Conservation (phyloP, 2,329 filamentous ascomycete genomes). For the Fusarium papillatum region DNA sequence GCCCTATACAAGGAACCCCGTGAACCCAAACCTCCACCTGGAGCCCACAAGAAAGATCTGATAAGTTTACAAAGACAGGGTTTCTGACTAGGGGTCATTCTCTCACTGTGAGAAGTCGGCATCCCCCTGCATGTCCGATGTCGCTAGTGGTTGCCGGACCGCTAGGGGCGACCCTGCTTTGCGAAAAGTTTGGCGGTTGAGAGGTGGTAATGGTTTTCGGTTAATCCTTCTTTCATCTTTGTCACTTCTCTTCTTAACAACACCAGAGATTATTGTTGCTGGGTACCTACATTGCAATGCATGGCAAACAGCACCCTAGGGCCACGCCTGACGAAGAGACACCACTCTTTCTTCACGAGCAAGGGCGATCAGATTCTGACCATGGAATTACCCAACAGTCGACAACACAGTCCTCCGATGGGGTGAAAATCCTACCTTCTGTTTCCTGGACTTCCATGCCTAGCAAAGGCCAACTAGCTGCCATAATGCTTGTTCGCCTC, state of each 20-base stretch:
- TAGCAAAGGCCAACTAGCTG: conserved; percentile 41
- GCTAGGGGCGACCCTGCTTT: neutral
- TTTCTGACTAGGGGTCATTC: neutral
- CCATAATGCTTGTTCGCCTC: conserved; percentile 43
- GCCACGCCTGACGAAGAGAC: neutral
- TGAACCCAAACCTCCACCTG: neutral
- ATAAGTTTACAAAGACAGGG: neutral
- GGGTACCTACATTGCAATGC: neutral
- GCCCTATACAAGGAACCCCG: neutral
- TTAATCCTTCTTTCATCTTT: neutral
- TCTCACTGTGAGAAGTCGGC: neutral
- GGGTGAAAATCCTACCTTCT: neutral
- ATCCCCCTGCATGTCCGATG: neutral
- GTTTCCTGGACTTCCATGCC: conserved; percentile 30
- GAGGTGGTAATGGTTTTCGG: neutral
- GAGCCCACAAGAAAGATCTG: neutral
- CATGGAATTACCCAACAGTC: neutral
- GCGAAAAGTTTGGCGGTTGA: neutral
- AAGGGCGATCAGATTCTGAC: neutral
- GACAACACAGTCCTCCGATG: neutral
- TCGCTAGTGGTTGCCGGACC: neutral
- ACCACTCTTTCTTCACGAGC: neutral
- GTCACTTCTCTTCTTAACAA: neutral
- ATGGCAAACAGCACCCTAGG: neutral
- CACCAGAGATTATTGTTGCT: neutral